Conservation (phyloP, 2,329 filamentous ascomycete species). For the Penicillium digitatum region DNA sequence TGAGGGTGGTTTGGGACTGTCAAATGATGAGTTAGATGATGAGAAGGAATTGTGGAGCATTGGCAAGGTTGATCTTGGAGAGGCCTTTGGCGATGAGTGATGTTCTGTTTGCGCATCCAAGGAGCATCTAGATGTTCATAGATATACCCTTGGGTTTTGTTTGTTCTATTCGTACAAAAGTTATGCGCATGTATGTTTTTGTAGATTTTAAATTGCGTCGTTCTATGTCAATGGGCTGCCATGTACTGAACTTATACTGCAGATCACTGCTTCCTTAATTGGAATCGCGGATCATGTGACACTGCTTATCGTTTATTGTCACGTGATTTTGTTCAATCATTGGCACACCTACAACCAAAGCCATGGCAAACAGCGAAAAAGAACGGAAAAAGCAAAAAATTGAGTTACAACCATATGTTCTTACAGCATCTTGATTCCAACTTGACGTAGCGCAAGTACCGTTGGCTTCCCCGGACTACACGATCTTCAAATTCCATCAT, state of each 20-base stretch:
- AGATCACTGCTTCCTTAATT: background rate
- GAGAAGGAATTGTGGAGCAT: slow-evolving; percentile 95
- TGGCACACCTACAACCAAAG: background rate
- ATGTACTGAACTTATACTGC: background rate
- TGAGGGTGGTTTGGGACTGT: slow-evolving; percentile 75
- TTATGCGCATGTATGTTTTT: slow-evolving; percentile 9
- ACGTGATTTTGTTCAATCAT: background rate
- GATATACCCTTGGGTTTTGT: slow-evolving; percentile 26
- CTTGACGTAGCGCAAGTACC: background rate
- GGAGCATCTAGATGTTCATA: slow-evolving; percentile 23
- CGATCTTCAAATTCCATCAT: slow-evolving; percentile 1
- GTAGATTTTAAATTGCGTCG: slow-evolving; percentile 8
- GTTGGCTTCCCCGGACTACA: slow-evolving; percentile 7
- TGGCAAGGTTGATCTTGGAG: slow-evolving; percentile 78
- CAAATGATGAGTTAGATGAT: slow-evolving; percentile 88
- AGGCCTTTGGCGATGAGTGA: slow-evolving; percentile 37
- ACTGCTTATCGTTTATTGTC: background rate
- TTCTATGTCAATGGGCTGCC: background rate
- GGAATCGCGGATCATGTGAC: background rate
- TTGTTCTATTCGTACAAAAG: slow-evolving; percentile 22
- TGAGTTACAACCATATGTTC: background rate
- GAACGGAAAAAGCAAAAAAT: too few species aligned
- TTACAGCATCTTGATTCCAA: background rate
- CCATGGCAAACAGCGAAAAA: background rate
- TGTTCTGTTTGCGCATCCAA: slow-evolving; percentile 19